Base-by-base conservation (phyloP, 1,139 yeast species). In the Blastobotrys capitulatus region DNA sequence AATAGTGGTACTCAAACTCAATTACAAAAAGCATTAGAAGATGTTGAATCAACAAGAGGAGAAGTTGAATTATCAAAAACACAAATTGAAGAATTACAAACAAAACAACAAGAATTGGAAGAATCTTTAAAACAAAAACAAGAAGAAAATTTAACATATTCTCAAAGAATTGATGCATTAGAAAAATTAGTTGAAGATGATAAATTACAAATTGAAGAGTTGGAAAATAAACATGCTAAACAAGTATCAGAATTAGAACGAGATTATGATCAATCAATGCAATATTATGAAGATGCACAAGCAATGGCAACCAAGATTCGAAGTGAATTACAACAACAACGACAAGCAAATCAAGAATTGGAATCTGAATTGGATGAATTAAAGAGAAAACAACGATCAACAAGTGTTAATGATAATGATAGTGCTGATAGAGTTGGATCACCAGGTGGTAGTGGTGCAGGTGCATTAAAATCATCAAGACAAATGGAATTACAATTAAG, bases 401-500 rank as follows among this genome's bases (percentile, higher is more conserved):
- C 25, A 22, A 22, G 25, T 22, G 25, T 22, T 22, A 7, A 4
- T 22, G 7, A 22, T 22, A 7, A 22, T 22, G 7, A 10, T 32
- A 19, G 13, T 15, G 58, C 61, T 15, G 59, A 62, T 36, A 59
- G 31, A 49, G 42, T 49, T 20, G 47, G 46, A 2, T 51, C 54
- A 9, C 53, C 52, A 26, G 49, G 50, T 26, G 49, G 42, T n/a
- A 27, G 29, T 5, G 49, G 50, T 26, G 49, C 39, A 12, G 42
- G 29, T 5, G 75, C 72, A 31, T 73, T 69, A 45, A 78, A 73
- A 48, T 73, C 80, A 51, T 78, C 76, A 56, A 87, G 87, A 38
- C 90, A 85, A 58, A 83, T 77, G 61, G 85, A 83, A 57, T 74
- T 87, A 72, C 86, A 83, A 66, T 76, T 88, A 42, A 82, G 86